Evolutionary conservation across 2,329 filamentous ascomycete species (phyloP).

Genomic region (Hysterium pulicare): DNA sequence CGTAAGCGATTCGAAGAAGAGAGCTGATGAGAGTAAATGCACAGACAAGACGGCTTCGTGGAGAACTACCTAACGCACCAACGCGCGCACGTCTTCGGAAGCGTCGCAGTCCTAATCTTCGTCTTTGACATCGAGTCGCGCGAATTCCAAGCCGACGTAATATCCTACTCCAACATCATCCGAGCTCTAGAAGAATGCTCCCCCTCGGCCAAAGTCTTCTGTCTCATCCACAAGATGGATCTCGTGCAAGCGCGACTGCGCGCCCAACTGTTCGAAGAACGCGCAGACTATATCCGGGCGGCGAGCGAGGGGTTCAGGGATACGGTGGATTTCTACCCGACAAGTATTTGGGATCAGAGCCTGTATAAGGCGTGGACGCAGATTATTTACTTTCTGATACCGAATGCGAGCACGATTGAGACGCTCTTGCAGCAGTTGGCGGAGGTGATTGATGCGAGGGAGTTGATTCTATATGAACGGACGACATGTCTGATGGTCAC

Average conservation of each 20-base stretch:
- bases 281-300: conserved; percentile 70
- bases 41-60: conserved; percentile 93
- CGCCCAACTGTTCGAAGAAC: conserved; percentile 79
- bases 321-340: conserved; percentile 78
- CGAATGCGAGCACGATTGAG: conserved; percentile 86
- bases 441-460: conserved; percentile 83
- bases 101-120: conserved; percentile 96
- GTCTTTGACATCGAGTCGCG: conserved; percentile 98
- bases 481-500: conserved; percentile 97
- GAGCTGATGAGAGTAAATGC: too few relatives aligned
- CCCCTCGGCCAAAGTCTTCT: conserved; percentile 77
- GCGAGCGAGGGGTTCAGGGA: conserved; percentile 68
- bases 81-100: conserved; percentile 92
- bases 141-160: conserved; percentile 88
- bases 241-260: conserved; percentile 78
- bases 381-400: conserved; percentile 97
- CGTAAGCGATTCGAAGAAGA: too few relatives aligned
- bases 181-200: conserved; percentile 85
- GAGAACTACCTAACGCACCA: conserved; percentile 97
- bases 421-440: conserved; percentile 78
- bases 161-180: conserved; percentile 89
- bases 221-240: conserved; percentile 98
- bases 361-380: conserved; percentile 98
- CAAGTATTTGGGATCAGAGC: conserved; percentile 97
- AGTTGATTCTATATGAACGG: conserved; percentile 90